Conservation (phyloP, 176 grass and related monocot species). For the Triticum turgidum region DNA sequence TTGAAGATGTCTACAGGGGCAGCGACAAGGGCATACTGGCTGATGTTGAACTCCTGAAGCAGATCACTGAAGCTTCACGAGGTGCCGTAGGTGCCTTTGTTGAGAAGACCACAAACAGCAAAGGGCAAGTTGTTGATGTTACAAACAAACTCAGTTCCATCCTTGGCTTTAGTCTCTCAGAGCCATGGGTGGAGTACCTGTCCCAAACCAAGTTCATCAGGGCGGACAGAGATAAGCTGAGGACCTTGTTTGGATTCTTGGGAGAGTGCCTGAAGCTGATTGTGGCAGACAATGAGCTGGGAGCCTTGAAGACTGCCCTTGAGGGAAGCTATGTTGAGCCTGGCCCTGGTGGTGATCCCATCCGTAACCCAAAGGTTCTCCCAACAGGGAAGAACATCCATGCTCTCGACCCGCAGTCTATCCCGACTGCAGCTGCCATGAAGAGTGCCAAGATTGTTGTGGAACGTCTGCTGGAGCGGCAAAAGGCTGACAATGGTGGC, state of each 20-base stretch:
- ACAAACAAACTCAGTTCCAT: constrained; percentile 62
- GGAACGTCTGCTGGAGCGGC: constrained; percentile 83
- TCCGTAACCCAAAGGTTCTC: constrained; percentile 95
- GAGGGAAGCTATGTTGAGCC: constrained; percentile 92
- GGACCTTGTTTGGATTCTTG: constrained; percentile 76
- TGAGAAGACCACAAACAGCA: constrained; percentile 76
- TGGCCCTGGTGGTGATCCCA: constrained; percentile 91
- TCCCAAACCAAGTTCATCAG: constrained; percentile 84
- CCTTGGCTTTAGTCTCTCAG: constrained; percentile 70
- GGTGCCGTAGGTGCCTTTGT: constrained; percentile 78
- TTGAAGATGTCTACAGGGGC: constrained; percentile 93
- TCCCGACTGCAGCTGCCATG: constrained; percentile 86
- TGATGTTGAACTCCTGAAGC: constrained; percentile 91
- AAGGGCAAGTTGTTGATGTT: constrained; percentile 92
- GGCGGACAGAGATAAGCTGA: constrained; percentile 86
- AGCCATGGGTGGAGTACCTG: constrained; percentile 92
- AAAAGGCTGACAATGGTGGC: constrained; percentile 86
- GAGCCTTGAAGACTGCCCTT: constrained; percentile 84
- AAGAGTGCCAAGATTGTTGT: constrained; percentile 95
- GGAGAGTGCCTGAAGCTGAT: constrained; percentile 81
- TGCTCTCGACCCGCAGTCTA: constrained; percentile 90
- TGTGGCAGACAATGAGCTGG: constrained; percentile 86
- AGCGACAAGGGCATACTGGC: constrained; percentile 85
- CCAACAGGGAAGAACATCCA: constrained; percentile 99
- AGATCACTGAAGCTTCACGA: constrained; percentile 89